Evolutionary conservation across 176 grass and related monocot species (phyloP), one percentile per base, ranked within the genome.

Genomic region (Panicum miliaceum): DNA sequence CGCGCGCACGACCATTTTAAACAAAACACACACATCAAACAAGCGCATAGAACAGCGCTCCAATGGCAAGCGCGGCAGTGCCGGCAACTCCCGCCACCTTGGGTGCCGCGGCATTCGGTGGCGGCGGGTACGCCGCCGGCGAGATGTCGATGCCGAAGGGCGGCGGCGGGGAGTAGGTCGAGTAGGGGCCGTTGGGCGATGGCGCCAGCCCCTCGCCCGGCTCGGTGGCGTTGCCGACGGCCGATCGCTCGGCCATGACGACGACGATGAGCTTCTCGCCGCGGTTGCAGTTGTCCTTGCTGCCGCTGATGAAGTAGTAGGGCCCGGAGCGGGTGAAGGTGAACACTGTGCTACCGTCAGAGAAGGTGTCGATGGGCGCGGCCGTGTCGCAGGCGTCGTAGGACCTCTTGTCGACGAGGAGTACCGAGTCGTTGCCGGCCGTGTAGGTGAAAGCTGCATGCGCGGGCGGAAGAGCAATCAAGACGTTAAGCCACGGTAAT

Each of bases 281-380:
- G 26, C 86, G 90, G 61, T 95, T 79, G 77, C 93, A 98, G 80
- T 86, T 94, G 68, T 92, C 89, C 71, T 85, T 93, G 83, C 89
- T 93, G 81, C 96, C 96, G 48, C 96, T 92, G 85, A 99, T 84
- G 87, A 99, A 99, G 89, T 99, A 89, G 88, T 75, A 98, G 10
- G 89, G 22, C 1, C 96, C 93, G 11, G 96, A 94, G n/a, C 40
- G 78, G 68, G 77, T 79, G 83, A 98, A 94, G 71, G 91, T 96
- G 85, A 96, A 99, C 4, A 92, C 83, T 0, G 96, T 96, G 85
- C 78, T 96, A 54, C 96, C 96, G 72, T 98, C 93, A 46, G 84
- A 23, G 83, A 99, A 99, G 3, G 51, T 64, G 77, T 99, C 96
- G 0, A 92, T 75, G 36, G 79, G 79, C 46, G 87, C 71, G 32